Evolutionary conservation across 1,139 yeast genomes (phyloP).

Genomic region (Arxiozyma slooffiae): DNA sequence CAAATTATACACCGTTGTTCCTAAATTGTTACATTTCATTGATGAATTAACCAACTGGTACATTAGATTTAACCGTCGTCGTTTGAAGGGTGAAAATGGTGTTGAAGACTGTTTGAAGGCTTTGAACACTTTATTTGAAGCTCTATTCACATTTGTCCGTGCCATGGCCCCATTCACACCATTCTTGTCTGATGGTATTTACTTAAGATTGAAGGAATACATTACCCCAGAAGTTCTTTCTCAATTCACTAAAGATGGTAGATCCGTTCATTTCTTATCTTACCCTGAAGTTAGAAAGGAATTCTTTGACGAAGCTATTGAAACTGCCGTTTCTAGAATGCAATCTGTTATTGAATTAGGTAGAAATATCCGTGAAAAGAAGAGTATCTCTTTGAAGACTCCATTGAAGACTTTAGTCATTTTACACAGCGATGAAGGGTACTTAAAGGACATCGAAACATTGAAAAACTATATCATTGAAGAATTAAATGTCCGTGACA

Average conservation of each 20-base stretch:
- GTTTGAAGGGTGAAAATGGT: constrained; percentile 91
- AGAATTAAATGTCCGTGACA: constrained; percentile 84
- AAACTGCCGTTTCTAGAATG: constrained; percentile 85
- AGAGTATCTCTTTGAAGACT: constrained; percentile 83
- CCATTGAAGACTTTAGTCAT: constrained; percentile 86
- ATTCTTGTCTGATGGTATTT: constrained; percentile 82
- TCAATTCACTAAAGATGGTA: constrained; percentile 43
- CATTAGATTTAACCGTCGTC: constrained; percentile 94
- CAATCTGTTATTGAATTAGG: constrained; percentile 95
- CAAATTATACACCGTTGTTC: constrained; percentile 91
- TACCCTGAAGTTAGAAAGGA: constrained; percentile 84
- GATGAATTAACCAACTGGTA: constrained; percentile 98
- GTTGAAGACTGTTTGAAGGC: constrained; percentile 75
- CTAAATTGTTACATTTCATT: constrained; percentile 75
- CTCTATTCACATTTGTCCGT: constrained; percentile 75
- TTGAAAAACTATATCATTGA: constrained; percentile 73
- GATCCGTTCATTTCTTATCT: constrained; percentile 86
- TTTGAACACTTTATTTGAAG: constrained; percentile 83
- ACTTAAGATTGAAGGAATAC: constrained; percentile 58
- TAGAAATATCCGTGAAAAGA: constrained; percentile 93
- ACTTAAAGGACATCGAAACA: constrained; percentile 68
- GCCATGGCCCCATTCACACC: constrained; percentile 99
- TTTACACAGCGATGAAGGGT: constrained; percentile 65
- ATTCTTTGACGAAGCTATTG: constrained; percentile 67
- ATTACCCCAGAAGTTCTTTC: constrained; percentile 45